Evolutionary conservation across 208 protist genomes (phyloP).

Genomic region (Trichomonas vaginalis): DNA sequence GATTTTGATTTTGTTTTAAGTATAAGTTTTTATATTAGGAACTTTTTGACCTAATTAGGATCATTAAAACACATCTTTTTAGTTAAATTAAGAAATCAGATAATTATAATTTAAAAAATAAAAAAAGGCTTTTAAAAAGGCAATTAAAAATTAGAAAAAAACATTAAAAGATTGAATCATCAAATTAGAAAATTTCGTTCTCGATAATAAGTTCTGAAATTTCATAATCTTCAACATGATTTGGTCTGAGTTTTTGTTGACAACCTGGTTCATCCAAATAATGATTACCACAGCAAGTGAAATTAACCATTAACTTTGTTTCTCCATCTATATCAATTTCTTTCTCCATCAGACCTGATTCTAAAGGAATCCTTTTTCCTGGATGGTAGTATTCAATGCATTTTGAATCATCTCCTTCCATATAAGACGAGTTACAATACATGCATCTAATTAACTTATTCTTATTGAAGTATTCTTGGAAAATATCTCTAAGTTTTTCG

Average conservation of each 20-base stretch:
- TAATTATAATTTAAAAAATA: too few relatives aligned
- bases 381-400: neutral
- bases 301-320: neutral
- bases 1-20: too few relatives aligned
- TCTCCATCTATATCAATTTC: neutral
- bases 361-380: neutral
- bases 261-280: neutral
- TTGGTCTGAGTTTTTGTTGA: neutral
- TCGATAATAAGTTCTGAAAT: neutral
- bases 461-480: neutral
- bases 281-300: neutral
- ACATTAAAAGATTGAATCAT: too few relatives aligned
- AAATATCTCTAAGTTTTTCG: neutral
- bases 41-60: too few relatives aligned
- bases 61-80: too few relatives aligned
- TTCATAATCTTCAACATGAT: neutral
- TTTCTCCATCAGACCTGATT: neutral
- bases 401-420: neutral
- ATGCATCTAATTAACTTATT: neutral
- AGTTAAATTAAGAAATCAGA: too few relatives aligned
- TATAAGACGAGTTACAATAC: neutral
- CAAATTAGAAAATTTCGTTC: neutral
- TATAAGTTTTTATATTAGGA: too few relatives aligned
- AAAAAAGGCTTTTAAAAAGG: too few relatives aligned
- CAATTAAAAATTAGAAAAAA: too few relatives aligned